Evolutionary conservation across 805 yeast genomes (phyloP), one percentile per base, ranked within the genome.

Genomic region (Hemisphaericaspora nanyangensis): DNA sequence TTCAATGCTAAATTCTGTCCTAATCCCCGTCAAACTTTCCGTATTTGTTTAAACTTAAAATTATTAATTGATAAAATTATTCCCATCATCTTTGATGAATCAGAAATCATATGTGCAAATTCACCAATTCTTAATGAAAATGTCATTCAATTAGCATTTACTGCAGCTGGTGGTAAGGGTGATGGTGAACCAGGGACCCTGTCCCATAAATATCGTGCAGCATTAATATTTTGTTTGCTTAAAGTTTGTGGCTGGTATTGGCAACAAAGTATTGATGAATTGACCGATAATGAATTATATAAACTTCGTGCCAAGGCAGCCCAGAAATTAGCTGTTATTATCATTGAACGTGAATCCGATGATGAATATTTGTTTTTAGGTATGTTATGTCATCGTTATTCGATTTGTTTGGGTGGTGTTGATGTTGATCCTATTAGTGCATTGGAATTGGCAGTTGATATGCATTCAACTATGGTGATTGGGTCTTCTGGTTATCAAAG

Each of bases 401-500:
- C 77, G 18, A 79, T 86, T 47, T 77, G 74, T 46, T 68, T 84
- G 34, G 74, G 80, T 48, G 84, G 78, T 34, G 70, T 56, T 20
- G 89, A 82, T 47, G 60, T 79, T 1, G 68, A 57, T 4, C 91
- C 95, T 0, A 61, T 73, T n/a, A 82, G 77, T 60, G 95, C 89
- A 0, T 63, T 88, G 46, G 96, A 88, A 56, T 59, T 87, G 51
- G 95, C 95, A 0, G 88, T 85, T 19, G 96, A 88, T 54, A 77
- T 80, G 76, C 95, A 88, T 49, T 76, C 85, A 8, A 80, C 90
- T 7, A 71, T 74, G 17, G 81, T 87, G 13, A 85, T 89, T 50
- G 81, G 88, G 2, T 78, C 95, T 0, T 66, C 82, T 7, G 96
- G 95, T 0, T 88, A 79, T 58, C 95, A 88, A 60, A 66, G 95